Percentiles rank a stretch among this genome's conserved stretches.
Conservation (phyloP, 495 filamentous ascomycete species). For the Xylona heveae region DNA sequence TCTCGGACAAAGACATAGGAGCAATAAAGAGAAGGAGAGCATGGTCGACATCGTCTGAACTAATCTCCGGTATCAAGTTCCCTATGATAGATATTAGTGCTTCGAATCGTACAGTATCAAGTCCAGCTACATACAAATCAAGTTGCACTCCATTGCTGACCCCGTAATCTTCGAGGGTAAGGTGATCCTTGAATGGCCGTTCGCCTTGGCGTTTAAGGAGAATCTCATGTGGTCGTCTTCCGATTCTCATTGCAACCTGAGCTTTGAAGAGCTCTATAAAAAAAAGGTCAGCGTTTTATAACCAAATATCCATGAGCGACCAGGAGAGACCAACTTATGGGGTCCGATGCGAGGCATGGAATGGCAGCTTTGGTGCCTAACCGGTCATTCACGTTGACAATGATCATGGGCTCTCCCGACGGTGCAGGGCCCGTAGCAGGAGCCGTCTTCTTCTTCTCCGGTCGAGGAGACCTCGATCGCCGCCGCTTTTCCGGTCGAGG, state of each 20-base stretch:
- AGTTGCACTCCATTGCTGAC: constrained; percentile 76
- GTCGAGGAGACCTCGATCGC: background rate
- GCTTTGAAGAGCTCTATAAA: constrained; percentile 50
- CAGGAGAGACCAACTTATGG: constrained; percentile 28
- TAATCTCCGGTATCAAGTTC: constrained; percentile 62
- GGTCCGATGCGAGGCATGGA: constrained; percentile 64
- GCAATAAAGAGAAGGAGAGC: too few species aligned
- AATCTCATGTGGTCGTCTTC: constrained; percentile 75
- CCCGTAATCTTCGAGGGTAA: constrained; percentile 76
- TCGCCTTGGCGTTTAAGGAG: constrained; percentile 80
- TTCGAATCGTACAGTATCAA: too few species aligned
- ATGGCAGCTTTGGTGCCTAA: constrained; percentile 80
- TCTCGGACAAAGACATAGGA: too few species aligned
- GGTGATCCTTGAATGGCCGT: constrained; percentile 71
- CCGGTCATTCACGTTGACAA: constrained; percentile 81
- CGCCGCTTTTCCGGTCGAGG: background rate
- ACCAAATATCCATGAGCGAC: background rate
- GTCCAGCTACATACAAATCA: constrained; percentile 46
- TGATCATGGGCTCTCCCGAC: constrained; percentile 67
- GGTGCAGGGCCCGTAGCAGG: constrained; percentile 13
- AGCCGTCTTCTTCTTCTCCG: background rate
- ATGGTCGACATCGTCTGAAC: too few species aligned
- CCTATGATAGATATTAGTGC: constrained; percentile 9
- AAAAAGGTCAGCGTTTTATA: background rate
- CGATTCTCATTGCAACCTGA: constrained; percentile 69